Evolutionary conservation across 352 stramenopile species (phyloP), one percentile per base, ranked within the genome.

Genomic region (Pythium insidiosum): DNA sequence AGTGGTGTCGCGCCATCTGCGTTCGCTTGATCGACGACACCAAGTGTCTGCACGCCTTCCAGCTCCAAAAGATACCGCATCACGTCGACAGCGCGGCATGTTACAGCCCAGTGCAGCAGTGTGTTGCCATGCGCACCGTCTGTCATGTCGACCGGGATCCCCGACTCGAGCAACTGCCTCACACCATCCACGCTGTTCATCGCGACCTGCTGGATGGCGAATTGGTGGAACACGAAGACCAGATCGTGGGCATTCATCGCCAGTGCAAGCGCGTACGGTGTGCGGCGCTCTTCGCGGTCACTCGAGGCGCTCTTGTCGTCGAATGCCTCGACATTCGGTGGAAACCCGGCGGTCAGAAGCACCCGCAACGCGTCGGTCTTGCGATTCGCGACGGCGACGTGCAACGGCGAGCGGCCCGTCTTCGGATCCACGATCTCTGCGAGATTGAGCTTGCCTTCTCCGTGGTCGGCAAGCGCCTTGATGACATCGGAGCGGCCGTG

Each of bases 401-500:
- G 81, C 20, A 93, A 58, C 39, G 81, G 81, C 36, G 81, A 78
- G 43, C 74, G 66, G 46, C 73, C 73, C 2, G 72, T 84, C 6
- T 53, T 48, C 10, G 71, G 58, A 37, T 89, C 75, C 33, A 93
- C 68, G 18, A 88, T 63, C 16, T 63, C 56, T 12, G 41, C 37
- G 11, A 89, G 59, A 19, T 78, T 55, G 22, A 93, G 36, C 1
- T 50, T 58, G 4, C 68, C 75, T 15, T 69, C 59, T 9, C 61
- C 66, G 47, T 90, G 71, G 39, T 91, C 81, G 5, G 66, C 66
- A 30, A 94, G 73, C 29, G 81, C 78, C 47, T 88, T 88, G 52
- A 94, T 82, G 16, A 94, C 81, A 48, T 94, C 81, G 10, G 78
- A 81, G 36, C 78, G 75, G 20, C 78, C 81, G 59, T 89, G 78